A percentile compares a stretch with the other conserved stretches of the same genome.
These are phyloP conservation scores for Oemleria cerasiformis DNA, from an alignment of 306 rosid species.

Conservation along the genomic window DNA sequence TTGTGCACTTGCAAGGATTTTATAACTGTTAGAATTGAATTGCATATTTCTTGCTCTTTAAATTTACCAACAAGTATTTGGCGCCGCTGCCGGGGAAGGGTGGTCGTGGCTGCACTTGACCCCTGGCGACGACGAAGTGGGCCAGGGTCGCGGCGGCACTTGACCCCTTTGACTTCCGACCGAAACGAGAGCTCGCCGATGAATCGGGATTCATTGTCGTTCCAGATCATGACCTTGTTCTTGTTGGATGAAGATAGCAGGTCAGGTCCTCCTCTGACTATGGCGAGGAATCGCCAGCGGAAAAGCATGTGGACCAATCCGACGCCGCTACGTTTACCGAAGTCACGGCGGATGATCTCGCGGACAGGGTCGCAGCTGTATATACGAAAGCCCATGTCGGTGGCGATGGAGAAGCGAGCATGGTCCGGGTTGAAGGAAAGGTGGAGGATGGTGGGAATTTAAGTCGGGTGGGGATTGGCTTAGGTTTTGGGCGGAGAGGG, in stretches of 20 bases:
- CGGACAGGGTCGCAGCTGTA: conserved; percentile 77
- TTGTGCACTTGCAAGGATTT: too few relatives aligned
- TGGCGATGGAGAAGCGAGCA: conserved; percentile 66
- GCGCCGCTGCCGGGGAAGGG: too few relatives aligned
- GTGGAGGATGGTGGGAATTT: conserved; percentile 39
- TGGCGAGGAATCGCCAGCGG: conserved; percentile 59
- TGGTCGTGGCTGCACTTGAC: too few relatives aligned
- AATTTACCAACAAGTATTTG: too few relatives aligned
- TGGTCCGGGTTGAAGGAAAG: conserved; percentile 72
- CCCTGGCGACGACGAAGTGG: too few relatives aligned
- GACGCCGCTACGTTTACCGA: conserved; percentile 45
- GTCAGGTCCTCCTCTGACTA: conserved; percentile 65
- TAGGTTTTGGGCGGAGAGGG: conserved; percentile 12
- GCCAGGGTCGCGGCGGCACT: conserved; percentile 56
- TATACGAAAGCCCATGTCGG: conserved; percentile 64
- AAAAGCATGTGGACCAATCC: conserved; percentile 62
- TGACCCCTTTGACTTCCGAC: conserved; percentile 60
- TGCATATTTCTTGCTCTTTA: too few relatives aligned
- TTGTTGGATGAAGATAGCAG: conserved; percentile 48
- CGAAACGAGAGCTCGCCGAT: conserved; percentile 71
- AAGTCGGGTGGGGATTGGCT: neutral
- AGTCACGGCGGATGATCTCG: conserved; percentile 65
- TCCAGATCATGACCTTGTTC: conserved; percentile 91
- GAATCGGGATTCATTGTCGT: conserved; percentile 59
- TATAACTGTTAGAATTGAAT: too few relatives aligned